Base-by-base conservation (phyloP, 352 stramenopile genomes). In the Globisporangium rhizosaccharum region DNA sequence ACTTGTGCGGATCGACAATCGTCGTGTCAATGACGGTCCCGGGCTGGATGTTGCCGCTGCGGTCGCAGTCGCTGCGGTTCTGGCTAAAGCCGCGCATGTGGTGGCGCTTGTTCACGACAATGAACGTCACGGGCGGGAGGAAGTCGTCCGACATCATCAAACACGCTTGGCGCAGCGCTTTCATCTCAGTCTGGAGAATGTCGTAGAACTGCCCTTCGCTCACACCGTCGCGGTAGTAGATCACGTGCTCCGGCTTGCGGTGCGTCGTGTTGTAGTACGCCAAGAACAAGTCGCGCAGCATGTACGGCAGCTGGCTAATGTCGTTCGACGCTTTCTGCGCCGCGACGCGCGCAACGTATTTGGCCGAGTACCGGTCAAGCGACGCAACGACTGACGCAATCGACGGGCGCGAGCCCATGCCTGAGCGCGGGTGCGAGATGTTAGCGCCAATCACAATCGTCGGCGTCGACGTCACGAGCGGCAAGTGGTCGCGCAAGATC, bases 211-310 rank as follows among this genome's bases (percentile, higher is more conserved):
- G 79, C 1, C 85, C 85, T 66, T 95, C 87, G 56, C 79, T 91
- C 28, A 96, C 83, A 51, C 87, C 87, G 51, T 94, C 87, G 26
- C 87, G 84, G 60, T 94, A 94, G 63, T 92, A 96, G 12, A 96
- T 64, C 30, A 96, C 82, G 25, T 78, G 78, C 47, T 89, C 73
- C 0, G 87, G 87, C 61, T 93, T 92, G 46, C 78, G 68, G 33
- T 72, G 78, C 20, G 82, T 94, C 28, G 71, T 68, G 47, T 75
- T 52, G 62, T 90, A 92, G 64, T 87, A 96, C 12, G 72, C 72
- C 52, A 90, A 68, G 49, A 96, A 82, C 25, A 96, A 67, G 17
- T 92, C 79, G 11, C 72, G 73, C 5, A 89, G 63, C 78, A 92
- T 87, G 41, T 62, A 60, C 6, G 76, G 76, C 42, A 89, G 60